Evolutionary conservation across 331 rosid genomes (phyloP).

Genomic region (Acacia pycnantha): DNA sequence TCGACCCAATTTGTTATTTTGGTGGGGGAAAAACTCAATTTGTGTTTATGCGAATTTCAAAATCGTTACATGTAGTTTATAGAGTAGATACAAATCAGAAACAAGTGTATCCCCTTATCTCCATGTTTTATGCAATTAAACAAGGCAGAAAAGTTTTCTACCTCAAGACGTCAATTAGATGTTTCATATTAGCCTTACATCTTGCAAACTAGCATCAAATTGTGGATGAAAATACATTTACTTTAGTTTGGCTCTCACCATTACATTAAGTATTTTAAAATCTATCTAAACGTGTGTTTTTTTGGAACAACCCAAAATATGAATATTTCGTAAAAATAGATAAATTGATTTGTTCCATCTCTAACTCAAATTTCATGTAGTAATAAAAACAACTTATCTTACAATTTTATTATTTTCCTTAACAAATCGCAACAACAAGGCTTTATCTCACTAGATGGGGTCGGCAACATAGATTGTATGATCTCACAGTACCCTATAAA

Average conservation of each 20-base stretch:
- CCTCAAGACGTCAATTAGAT: neutral
- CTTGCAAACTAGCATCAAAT: neutral
- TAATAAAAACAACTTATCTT: neutral
- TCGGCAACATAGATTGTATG: too few species aligned
- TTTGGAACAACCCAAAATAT: too few species aligned
- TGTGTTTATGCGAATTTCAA: neutral
- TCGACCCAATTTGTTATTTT: neutral
- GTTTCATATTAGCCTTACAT: neutral
- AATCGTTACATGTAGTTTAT: neutral
- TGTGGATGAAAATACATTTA: neutral
- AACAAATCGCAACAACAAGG: too few species aligned
- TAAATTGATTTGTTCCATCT: neutral
- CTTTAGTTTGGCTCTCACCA: neutral
- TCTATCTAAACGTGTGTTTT: neutral
- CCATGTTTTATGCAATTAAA: too few species aligned
- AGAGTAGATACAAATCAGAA: neutral
- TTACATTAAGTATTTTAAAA: neutral
- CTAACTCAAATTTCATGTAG: neutral
- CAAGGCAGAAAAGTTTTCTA: too few species aligned
- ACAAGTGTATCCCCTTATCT: too few species aligned
- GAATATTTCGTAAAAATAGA: too few species aligned
- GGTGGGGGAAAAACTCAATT: neutral
- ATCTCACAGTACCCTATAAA: too few species aligned
- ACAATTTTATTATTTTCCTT: too few species aligned
- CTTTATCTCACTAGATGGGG: fast-evolving